Percentiles rank a stretch among this genome's conserved stretches.
Conservation (phyloP, 176 grass and related monocot species). For the Melocanna baccifera region DNA sequence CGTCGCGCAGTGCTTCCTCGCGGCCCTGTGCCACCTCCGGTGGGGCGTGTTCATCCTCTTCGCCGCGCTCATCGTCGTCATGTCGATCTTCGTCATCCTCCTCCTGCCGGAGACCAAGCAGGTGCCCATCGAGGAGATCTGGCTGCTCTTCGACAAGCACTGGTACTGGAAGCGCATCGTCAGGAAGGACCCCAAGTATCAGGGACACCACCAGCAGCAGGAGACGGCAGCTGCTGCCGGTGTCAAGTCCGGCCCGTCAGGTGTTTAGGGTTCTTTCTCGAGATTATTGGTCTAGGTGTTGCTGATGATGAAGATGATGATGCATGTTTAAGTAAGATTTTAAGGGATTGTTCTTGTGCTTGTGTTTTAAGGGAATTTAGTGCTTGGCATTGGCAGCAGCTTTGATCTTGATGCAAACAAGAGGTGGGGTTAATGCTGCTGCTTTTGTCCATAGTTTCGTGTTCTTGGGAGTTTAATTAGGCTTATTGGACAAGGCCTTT, state of each 20-base stretch:
- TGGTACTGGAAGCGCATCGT: slow-evolving; percentile 96
- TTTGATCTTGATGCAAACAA: slow-evolving; percentile 2
- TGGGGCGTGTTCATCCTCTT: slow-evolving; percentile 93
- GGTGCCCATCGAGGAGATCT: slow-evolving; percentile 95
- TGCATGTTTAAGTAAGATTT: slow-evolving; percentile 20
- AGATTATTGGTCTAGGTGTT: neutral
- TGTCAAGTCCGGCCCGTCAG: neutral
- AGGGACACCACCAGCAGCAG: slow-evolving; percentile 17
- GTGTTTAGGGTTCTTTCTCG: neutral
- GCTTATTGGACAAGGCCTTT: neutral
- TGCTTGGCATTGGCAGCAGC: neutral
- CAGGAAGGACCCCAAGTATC: slow-evolving; percentile 46
- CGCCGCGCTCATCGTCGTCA: slow-evolving; percentile 71
- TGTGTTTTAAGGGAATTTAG: neutral
- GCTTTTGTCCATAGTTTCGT: neutral
- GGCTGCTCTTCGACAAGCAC: slow-evolving; percentile 81
- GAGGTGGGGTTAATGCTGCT: neutral
- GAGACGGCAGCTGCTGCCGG: neutral
- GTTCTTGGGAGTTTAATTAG: neutral
- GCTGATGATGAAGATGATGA: neutral
- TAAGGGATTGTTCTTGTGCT: neutral
- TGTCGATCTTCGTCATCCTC: slow-evolving; percentile 79
- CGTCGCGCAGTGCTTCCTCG: slow-evolving; percentile 97
- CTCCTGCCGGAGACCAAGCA: slow-evolving; percentile 98
- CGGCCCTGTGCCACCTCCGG: slow-evolving; percentile 75